phyloP scores from a whole-genome alignment of 73 alveolate species.

The Chromera velia region DNA sequence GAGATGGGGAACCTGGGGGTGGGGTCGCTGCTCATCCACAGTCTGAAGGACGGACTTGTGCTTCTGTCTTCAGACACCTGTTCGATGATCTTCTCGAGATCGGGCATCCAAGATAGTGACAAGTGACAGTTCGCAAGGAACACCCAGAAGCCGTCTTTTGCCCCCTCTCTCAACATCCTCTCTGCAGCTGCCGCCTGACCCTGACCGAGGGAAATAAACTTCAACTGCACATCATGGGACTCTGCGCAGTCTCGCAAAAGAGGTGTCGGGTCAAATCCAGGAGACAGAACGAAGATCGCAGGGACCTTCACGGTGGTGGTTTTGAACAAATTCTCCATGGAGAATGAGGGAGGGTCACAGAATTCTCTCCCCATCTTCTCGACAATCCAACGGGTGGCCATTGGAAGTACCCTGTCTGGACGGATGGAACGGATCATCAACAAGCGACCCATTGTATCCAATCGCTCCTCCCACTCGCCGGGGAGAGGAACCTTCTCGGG shows the following conservation, averaged over 20 bases:
- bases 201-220: constrained; percentile 75
- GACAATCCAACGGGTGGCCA: constrained; percentile 80
- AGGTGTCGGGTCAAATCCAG: constrained; percentile 97
- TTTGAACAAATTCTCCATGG: constrained; percentile 81
- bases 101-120: constrained; percentile 87
- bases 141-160: constrained; percentile 90
- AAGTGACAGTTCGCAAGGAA: constrained; percentile 85
- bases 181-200: constrained; percentile 77
- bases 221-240: not conserved
- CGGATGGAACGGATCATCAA: constrained; percentile 90
- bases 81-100: constrained; percentile 75
- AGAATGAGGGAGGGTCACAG: constrained; percentile 86
- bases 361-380: constrained; percentile 85
- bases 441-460: constrained; percentile 65
- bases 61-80: constrained; percentile 51
- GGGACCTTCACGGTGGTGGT: constrained; percentile 76
- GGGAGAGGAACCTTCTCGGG: constrained; percentile 94
- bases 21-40: constrained; percentile 95
- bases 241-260: constrained; percentile 60
- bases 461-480: constrained; percentile 99
- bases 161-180: constrained; percentile 65
- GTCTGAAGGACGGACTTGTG: constrained; percentile 51
- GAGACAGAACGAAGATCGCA: constrained; percentile 85
- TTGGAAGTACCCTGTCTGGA: constrained; percentile 96
- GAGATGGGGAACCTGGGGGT: constrained; percentile 98